Evolutionary conservation across 1,139 yeast species (phyloP), one percentile per base, ranked within the genome.

Genomic region (Magnusiomyces sp.): DNA sequence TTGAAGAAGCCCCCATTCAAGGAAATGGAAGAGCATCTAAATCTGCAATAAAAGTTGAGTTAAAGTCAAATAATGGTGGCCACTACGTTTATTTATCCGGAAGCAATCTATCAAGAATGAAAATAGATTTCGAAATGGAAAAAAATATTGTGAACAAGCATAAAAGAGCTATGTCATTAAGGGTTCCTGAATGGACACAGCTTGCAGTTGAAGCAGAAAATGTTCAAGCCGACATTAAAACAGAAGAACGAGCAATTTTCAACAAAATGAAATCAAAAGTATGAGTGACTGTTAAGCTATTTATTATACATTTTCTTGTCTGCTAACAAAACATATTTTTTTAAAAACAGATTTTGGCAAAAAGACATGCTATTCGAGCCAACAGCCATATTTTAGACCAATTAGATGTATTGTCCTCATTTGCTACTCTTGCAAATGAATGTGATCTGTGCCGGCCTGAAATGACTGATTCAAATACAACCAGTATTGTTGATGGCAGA

Each of bases 381-480:
- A 65, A 74, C 52, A 66, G 80, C 54, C 60, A 70, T 48, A 59
- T 73, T 45, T 69, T 82, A 29, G 96, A 88, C 56, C 76, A 75
- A 52, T 61, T 90, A 6, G 98, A 92, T 64, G 80, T 84, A 0
- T 71, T 85, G 0, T 67, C 80, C 6, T 83, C 95, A 0, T 86
- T 92, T 65, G 82, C 95, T 0, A 67, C 70, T 1, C 64, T 90
- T 5, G 83, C 97, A 0, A 64, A 68, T 23, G 95, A 87, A 57
- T 75, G 76, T 51, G 68, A 76, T 31, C 71, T 89, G 49, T 78
- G 75, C 0, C 70, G 88, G 49, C 98, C 98, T 0, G 68, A 60
- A n/a, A 66, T 90, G 40, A 75, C 37, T 16, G 19, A 31, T 20
- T 27, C 20, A 10, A 17, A 43, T 33, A 19, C 40, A 1, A 43